Evolutionary conservation across 768 basidiomycete genomes (phyloP), one percentile per base, ranked within the genome.

Genomic region (Tulasnella sp.): DNA sequence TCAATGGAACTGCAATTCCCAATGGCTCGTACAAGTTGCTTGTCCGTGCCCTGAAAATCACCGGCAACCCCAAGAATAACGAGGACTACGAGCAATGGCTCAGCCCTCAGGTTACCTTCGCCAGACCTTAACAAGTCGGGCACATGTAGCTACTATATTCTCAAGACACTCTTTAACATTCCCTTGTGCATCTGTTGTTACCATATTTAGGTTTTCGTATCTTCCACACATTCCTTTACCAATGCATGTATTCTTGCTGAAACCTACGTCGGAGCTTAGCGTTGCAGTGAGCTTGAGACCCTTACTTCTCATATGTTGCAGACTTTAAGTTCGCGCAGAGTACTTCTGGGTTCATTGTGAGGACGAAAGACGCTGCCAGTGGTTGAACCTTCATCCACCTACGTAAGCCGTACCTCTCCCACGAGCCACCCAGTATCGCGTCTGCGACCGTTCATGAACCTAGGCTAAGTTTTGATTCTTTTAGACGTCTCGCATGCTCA

Each of bases 41-140:
- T n/a, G 40, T 73, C 8, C 78, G 54, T 41, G 78, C 86, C 34
- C 83, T 89, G 76, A 87, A 87, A 81, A 86, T 89, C 54, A 87
- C 86, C n/a, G 89, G 89, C 2, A 84, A 89, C 79, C 83, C 85
- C 6, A 84, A 82, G 16, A 85, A 86, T 22, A 85, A 88, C 81
- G 84, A 83, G 31, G 88, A 89, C 84, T 90, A 87, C 82, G 89
- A 89, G 84, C 84, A 86, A 41, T 89, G 87, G 85, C 77, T 87
- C 80, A 85, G 84, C 73, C 86, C 86, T 1, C 80, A 85, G 18
- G 79, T 87, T 75, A 84, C 85, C 37, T 58, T 81, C 58, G 77
- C 72, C 37, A 18, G 37, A 37, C 40, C 73, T 12, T 40, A 74
- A 64, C 28, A n/a, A 9, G 2, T 31, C 60, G 24, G 11, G 24